A percentile compares a stretch with the other conserved stretches of the same genome.
Conservation (phyloP, 1,284 basidiomycete genomes). For the Heliocybe sulcata region DNA sequence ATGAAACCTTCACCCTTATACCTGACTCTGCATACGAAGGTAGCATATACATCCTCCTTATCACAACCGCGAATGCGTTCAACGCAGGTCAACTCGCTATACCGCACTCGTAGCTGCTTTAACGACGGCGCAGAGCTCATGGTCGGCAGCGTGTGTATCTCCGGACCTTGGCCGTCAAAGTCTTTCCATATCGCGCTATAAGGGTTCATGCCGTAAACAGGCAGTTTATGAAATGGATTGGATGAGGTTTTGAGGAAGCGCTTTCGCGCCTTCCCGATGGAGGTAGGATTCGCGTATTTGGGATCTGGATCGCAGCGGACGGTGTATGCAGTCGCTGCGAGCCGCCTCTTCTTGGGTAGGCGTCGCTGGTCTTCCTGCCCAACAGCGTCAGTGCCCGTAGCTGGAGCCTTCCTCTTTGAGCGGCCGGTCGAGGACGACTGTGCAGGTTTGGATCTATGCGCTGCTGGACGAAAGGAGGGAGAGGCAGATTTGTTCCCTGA, state of each 20-base stretch:
- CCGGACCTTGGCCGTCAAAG: too few species aligned
- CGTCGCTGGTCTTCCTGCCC: neutral
- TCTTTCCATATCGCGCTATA: neutral
- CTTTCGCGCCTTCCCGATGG: neutral
- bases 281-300: neutral
- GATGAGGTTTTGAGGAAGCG: neutral
- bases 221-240: neutral
- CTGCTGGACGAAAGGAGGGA: neutral
- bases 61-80: neutral
- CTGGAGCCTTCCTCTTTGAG: neutral
- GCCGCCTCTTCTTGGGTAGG: too few species aligned
- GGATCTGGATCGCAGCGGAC: neutral
- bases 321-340: too few species aligned
- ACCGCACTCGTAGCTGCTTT: neutral
- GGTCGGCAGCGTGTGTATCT: too few species aligned
- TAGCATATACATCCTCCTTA: neutral
- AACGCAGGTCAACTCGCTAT: neutral
- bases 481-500: neutral
- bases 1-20: neutral
- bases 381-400: neutral
- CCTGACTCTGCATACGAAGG: neutral
- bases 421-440: neutral
- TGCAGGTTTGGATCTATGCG: neutral
- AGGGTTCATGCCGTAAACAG: neutral
- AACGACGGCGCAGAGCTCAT: neutral